A percentile compares a stretch with the other conserved stretches of the same genome.
Conservation (phyloP, 192 early-diverging fungal genomes). For the Borealophlyctis nickersoniae region DNA sequence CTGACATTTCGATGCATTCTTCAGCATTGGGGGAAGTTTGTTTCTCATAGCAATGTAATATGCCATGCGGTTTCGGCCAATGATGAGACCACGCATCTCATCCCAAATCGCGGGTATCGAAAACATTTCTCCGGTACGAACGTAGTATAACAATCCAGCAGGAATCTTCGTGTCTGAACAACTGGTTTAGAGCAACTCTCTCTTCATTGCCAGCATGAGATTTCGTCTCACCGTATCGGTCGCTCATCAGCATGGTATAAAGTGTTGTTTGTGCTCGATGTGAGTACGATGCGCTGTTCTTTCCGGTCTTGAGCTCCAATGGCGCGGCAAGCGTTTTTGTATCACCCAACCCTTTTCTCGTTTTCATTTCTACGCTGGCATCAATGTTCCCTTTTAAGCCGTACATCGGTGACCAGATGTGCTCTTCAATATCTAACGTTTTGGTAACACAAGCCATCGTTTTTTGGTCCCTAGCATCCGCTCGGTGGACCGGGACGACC, state of each 20-base stretch:
- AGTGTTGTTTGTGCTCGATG: constrained; percentile 83
- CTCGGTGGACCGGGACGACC: constrained; percentile 4
- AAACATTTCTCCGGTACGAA: constrained; percentile 63
- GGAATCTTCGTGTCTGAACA: constrained; percentile 63
- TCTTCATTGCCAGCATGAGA: no score
- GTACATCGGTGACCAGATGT: constrained; percentile 86
- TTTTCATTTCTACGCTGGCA: constrained; percentile 52
- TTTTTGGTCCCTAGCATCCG: constrained; percentile 12
- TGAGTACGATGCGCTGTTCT: constrained; percentile 46
- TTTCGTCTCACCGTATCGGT: constrained; percentile 76
- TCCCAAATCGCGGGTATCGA: constrained; percentile 55
- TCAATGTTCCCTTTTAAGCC: constrained; percentile 94
- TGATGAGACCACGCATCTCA: constrained; percentile 72
- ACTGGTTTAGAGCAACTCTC: no score
- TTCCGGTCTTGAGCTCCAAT: constrained; percentile 88
- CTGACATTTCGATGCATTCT: constrained; percentile 58
- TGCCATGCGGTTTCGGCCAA: constrained; percentile 73
- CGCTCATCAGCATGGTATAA: constrained; percentile 82
- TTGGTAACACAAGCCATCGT: constrained; percentile 55
- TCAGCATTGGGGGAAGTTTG: constrained; percentile 69
- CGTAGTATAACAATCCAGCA: constrained; percentile 74
- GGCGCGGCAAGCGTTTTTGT: constrained; percentile 60
- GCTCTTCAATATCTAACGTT: constrained; percentile 85
- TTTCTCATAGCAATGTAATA: constrained; percentile 33
- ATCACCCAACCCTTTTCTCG: constrained; percentile 21